Conservation (phyloP, 305 asterid species). For the Solanum hybrid region DNA sequence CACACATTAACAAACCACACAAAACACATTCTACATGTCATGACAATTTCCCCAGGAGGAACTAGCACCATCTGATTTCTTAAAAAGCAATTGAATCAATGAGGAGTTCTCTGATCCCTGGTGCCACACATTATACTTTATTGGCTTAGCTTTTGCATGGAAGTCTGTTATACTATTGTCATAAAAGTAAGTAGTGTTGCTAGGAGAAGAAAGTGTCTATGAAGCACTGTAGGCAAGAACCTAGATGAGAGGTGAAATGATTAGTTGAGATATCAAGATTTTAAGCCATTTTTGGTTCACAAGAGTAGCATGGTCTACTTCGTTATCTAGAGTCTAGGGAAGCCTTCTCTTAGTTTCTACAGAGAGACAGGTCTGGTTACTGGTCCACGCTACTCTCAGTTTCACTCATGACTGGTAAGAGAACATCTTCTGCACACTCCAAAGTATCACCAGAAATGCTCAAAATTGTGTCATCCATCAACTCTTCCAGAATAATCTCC, state of each 20-base stretch:
- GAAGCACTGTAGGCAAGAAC: background rate
- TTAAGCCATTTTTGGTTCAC: background rate
- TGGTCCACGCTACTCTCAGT: conserved; percentile 9
- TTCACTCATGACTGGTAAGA: conserved; percentile 14
- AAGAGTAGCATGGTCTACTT: background rate
- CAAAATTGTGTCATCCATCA: conserved; percentile 48
- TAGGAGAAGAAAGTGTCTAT: background rate
- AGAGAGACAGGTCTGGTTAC: background rate
- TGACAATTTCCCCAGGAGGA: background rate
- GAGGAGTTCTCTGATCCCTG: background rate
- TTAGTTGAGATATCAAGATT: background rate
- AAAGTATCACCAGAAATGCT: conserved; percentile 24
- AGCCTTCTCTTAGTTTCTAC: background rate
- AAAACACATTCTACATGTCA: background rate
- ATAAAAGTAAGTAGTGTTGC: background rate
- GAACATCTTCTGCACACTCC: conserved; percentile 7
- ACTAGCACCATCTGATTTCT: conserved; percentile 1
- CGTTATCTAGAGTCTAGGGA: background rate
- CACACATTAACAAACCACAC: background rate
- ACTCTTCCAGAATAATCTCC: conserved; percentile 44
- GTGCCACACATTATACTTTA: background rate
- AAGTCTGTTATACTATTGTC: background rate
- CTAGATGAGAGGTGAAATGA: background rate
- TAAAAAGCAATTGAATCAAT: background rate
- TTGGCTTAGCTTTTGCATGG: background rate